Conservation (phyloP, 2,329 filamentous ascomycete species). For the Pezizomycotina sp. region DNA sequence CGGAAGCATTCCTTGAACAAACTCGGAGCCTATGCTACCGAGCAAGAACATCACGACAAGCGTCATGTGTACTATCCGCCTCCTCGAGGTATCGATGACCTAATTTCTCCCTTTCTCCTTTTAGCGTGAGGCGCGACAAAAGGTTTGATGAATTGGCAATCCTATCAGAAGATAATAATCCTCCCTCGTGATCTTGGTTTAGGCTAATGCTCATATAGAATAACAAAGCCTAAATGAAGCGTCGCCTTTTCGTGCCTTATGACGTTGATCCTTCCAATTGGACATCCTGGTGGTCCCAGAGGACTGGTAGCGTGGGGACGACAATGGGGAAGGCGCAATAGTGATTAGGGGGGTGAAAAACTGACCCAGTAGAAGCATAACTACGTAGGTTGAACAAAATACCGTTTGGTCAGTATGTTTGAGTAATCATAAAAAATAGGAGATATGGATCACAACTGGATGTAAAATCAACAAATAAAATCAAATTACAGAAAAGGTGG, state of each 20-base stretch:
- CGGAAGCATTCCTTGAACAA: conserved; percentile 55
- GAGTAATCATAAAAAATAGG: too few relatives aligned
- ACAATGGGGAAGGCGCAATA: not conserved
- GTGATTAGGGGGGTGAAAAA: too few relatives aligned
- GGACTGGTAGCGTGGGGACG: not conserved
- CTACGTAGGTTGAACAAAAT: conserved; percentile 21
- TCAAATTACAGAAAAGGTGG: too few relatives aligned
- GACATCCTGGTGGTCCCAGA: too few relatives aligned
- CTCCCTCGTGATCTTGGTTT: not conserved
- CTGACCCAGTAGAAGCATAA: conserved; percentile 81
- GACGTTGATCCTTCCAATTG: too few relatives aligned
- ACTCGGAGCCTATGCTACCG: conserved; percentile 52
- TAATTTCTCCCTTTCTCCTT: too few relatives aligned
- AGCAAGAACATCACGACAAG: conserved; percentile 43
- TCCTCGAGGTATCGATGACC: conserved; percentile 69
- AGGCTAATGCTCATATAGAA: not conserved
- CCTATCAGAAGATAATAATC: not conserved
- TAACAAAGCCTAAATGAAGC: too few relatives aligned
- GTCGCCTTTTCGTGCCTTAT: too few relatives aligned
- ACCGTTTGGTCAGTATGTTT: too few relatives aligned
- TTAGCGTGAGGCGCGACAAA: conserved; percentile 18
- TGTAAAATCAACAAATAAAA: too few relatives aligned
- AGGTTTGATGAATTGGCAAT: not conserved
- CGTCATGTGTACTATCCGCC: conserved; percentile 70
- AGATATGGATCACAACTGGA: too few relatives aligned